Conservation (phyloP, 1,139 yeast genomes). For the Kodamaea derodonti region DNA sequence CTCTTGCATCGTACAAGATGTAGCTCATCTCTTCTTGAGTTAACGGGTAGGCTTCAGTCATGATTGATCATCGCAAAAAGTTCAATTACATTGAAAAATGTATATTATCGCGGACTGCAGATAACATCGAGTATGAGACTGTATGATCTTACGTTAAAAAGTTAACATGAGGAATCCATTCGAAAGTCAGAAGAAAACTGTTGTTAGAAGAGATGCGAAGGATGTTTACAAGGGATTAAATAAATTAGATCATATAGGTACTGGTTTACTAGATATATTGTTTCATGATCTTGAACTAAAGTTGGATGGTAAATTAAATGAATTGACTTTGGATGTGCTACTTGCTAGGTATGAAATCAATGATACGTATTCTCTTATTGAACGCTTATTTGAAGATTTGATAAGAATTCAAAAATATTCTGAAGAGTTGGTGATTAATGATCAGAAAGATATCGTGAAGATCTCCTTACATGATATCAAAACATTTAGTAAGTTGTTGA, state of each 20-base stretch:
- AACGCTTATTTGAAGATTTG: conserved; percentile 28
- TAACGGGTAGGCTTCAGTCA: conserved; percentile 18
- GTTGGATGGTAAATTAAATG: conserved; percentile 25
- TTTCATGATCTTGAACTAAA: conserved; percentile 28
- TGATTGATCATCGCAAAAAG: not conserved
- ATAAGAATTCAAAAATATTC: conserved; percentile 35
- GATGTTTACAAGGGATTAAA: conserved; percentile 40
- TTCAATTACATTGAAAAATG: not conserved
- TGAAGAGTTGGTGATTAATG: conserved; percentile 8
- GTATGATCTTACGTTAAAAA: too few species aligned
- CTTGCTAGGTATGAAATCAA: conserved; percentile 6
- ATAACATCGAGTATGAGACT: too few species aligned
- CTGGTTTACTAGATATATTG: conserved; percentile 33
- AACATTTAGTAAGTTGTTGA: conserved; percentile 60
- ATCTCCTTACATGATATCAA: conserved; percentile 84
- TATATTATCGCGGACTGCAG: too few species aligned
- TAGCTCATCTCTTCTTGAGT: conserved; percentile 79
- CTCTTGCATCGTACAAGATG: conserved; percentile 77
- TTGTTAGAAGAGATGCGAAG: conserved; percentile 31
- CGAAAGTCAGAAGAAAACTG: conserved; percentile 20
- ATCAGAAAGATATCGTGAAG: conserved; percentile 46
- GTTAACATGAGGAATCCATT: conserved; percentile 29
- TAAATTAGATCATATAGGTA: conserved; percentile 27
- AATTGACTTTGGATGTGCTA: conserved; percentile 18
- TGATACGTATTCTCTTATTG: conserved; percentile 18